phyloP scores from a whole-genome alignment of 768 basidiomycete species.

The Lactifluus volemus region DNA sequence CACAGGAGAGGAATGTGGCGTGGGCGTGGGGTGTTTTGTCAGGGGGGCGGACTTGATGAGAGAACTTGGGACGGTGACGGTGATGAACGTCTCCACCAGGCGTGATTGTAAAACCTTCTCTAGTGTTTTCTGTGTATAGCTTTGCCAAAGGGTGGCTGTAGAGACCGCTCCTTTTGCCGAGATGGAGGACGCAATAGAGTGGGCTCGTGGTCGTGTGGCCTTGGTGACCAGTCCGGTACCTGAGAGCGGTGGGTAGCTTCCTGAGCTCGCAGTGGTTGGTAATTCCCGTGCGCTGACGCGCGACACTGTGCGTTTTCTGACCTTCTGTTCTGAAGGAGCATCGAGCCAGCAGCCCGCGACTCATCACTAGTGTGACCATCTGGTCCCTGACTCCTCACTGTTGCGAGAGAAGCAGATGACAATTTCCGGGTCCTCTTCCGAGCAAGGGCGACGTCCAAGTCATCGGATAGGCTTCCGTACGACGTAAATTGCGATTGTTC shows the following conservation, averaged over 20 bases:
- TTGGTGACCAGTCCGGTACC: background rate
- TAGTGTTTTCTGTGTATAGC: constrained; percentile 58
- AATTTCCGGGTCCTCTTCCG: constrained; percentile 52
- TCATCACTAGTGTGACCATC: constrained; percentile 35
- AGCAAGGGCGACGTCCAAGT: constrained; percentile 53
- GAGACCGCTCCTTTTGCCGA: constrained; percentile 14
- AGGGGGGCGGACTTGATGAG: background rate
- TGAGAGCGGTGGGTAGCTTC: constrained; percentile 11
- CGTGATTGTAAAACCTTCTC: constrained; percentile 67
- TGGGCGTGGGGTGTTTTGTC: background rate
- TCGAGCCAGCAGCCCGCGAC: constrained; percentile 25
- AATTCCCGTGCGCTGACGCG: constrained; percentile 26
- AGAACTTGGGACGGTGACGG: constrained; percentile 34
- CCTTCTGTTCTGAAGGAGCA: constrained; percentile 26
- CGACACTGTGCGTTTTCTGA: constrained; percentile 32
- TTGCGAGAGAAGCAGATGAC: constrained; percentile 49
- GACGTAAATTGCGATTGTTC: constrained; percentile 51
- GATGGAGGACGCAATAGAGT: constrained; percentile 7
- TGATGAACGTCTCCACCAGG: constrained; percentile 70
- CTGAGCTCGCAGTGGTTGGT: constrained; percentile 2
- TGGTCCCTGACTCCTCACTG: constrained; percentile 37
- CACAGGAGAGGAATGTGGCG: background rate
- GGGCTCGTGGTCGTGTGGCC: constrained; percentile 8
- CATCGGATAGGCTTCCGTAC: constrained; percentile 55
- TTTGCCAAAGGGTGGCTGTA: constrained; percentile 32